Conservation (phyloP, 2,329 filamentous ascomycete species). For the Ceratocystis harringtonii region DNA sequence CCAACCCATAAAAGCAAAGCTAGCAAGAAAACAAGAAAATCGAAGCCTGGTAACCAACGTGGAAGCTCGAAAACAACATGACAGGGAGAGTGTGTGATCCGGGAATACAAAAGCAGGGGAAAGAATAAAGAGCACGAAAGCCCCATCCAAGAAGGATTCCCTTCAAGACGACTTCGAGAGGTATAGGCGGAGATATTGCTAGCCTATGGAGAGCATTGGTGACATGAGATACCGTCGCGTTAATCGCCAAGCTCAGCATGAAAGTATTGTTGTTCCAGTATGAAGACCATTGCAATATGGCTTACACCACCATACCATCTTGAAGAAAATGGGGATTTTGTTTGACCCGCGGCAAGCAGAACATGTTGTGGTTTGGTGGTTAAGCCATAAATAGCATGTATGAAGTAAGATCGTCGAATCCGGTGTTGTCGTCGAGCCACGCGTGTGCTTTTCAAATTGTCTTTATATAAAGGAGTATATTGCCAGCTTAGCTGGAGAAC, state of each 20-base stretch:
- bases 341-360: not conserved
- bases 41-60: not conserved
- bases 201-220: not conserved
- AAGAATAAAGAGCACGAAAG: constrained; percentile 3
- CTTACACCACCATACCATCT: not conserved
- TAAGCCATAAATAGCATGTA: not conserved
- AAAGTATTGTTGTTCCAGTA: not conserved
- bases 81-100: not conserved
- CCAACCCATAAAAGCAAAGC: not conserved
- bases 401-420: not conserved
- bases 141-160: not conserved
- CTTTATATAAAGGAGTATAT: not conserved
- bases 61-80: constrained; percentile 13
- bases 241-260: not conserved
- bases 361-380: not conserved
- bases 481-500: constrained; percentile 48
- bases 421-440: not conserved
- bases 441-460: not conserved
- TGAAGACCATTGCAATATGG: not conserved
- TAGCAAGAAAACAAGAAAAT: not conserved
- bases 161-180: not conserved
- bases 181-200: not conserved
- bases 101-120: constrained; percentile 1
- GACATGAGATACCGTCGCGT: not conserved
- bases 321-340: not conserved